A percentile compares a stretch with the other conserved stretches of the same genome.
phyloP scores from a whole-genome alignment of 495 filamentous ascomycete species.

The Penicillium verhagenii region DNA sequence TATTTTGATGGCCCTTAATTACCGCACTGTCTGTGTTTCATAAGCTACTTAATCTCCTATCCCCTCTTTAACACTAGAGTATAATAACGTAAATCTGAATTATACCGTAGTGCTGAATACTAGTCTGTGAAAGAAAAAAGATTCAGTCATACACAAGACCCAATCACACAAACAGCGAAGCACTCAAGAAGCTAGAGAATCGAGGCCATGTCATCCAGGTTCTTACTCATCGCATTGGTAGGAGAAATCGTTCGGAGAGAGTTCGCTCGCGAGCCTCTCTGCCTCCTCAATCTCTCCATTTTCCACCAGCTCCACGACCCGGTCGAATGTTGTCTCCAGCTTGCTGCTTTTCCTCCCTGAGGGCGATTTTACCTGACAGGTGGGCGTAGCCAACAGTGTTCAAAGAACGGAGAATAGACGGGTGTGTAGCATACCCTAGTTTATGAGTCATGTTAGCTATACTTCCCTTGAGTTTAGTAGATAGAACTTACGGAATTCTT shows the following conservation, averaged over 20 bases:
- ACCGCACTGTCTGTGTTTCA: background rate
- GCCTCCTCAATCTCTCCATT: background rate
- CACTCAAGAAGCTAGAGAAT: background rate
- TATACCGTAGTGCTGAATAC: background rate
- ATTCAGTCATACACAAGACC: background rate
- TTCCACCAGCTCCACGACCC: background rate
- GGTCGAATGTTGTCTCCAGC: background rate
- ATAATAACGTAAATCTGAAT: background rate
- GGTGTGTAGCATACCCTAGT: background rate
- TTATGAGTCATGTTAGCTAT: background rate
- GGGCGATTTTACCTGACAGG: background rate
- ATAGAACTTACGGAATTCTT: background rate
- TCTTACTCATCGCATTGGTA: background rate
- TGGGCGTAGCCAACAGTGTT: background rate
- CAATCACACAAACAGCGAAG: background rate
- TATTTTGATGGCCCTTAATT: background rate
- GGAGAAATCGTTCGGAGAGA: background rate
- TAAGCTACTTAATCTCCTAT: conserved; percentile 4
- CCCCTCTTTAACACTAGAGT: background rate
- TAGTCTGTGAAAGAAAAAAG: background rate
- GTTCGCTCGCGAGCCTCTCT: background rate
- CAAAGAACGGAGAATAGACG: background rate
- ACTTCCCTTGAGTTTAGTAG: background rate
- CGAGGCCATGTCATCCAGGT: background rate
- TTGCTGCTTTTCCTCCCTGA: background rate